Evolutionary conservation across 2,329 filamentous ascomycete species (phyloP).

Genomic region (Juglanconis juglandina): DNA sequence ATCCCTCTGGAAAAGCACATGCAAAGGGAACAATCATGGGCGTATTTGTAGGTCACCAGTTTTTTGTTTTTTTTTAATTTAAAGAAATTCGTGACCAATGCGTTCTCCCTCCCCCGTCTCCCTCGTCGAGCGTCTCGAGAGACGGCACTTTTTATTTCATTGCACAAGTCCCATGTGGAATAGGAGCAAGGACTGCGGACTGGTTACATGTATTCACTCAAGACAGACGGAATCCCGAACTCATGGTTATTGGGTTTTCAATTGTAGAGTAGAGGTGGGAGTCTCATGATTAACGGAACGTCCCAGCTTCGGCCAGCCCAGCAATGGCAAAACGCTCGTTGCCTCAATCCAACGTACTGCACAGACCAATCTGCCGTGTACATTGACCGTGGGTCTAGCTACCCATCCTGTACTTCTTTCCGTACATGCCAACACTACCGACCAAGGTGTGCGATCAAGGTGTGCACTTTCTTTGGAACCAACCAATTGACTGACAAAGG

Average conservation of each 20-base stretch:
- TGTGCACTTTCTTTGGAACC: background rate
- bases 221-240: too few relatives aligned
- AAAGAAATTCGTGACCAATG: too few relatives aligned
- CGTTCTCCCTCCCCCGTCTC: too few relatives aligned
- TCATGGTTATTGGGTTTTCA: background rate
- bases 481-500: background rate
- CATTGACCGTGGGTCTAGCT: background rate
- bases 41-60: too few relatives aligned
- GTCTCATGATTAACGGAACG: slow-evolving; percentile 17
- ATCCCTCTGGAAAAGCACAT: too few relatives aligned
- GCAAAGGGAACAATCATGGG: too few relatives aligned
- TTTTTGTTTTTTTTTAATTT: too few relatives aligned
- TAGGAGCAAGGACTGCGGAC: too few relatives aligned
- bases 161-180: too few relatives aligned
- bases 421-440: background rate
- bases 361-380: slow-evolving; percentile 7
- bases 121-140: too few relatives aligned
- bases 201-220: too few relatives aligned
- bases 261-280: slow-evolving; percentile 17
- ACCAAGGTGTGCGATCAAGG: background rate
- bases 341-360: slow-evolving; percentile 1
- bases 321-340: slow-evolving; percentile 8
- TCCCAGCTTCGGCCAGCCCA: slow-evolving; percentile 14
- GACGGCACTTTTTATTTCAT: too few relatives aligned
- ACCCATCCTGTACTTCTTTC: background rate